Evolutionary conservation across 1,284 basidiomycete genomes (phyloP), one percentile per base, ranked within the genome.

Genomic region (Tilletia caries): DNA sequence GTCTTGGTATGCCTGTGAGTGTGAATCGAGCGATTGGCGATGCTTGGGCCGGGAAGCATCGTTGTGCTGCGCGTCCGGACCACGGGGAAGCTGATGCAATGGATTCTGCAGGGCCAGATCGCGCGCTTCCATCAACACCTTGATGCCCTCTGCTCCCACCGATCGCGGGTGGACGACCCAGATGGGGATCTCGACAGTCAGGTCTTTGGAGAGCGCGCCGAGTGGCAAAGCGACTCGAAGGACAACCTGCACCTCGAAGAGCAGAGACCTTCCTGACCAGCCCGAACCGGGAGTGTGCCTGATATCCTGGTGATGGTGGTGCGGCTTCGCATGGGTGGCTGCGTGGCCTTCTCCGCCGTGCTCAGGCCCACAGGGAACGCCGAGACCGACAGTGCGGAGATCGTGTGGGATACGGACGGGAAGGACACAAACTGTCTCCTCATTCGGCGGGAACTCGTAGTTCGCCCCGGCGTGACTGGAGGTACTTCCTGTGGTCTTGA

Each of bases 171-270:
- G 77, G 1, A 77, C 78, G 12, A 78, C 74, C 60, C 71, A 79
- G 62, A 80, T 71, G 18, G 78, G 79, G 27, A 80, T 67, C 54
- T 79, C 78, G 62, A 79, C 67, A 23, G 72, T 74, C 3, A 80
- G 71, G 29, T 79, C 78, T 68, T 80, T 80, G 25, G 79, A 78
- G 54, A 80, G 78, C 2, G 71, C 78, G 62, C 79, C 79, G 2
- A 80, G 73, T 48, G 74, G 62, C 6, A 79, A 66, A 48, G 71
- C 73, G 65, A 80, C 74, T 13, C 79, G 64, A 3, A 72, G 76
- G 33, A 74, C 68, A 33, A 65, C 72, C 6, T 75, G 71, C 50
- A 80, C 75, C 44, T 79, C 78, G 65, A 80, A 80, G 25, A 79
- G 68, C 12, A 62, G 58, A 15, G 58, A 62, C 32, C 58, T 25